These are phyloP conservation scores for Rubia balearica DNA, from an alignment of 305 asterid genomes.

Conservation along the genomic window DNA sequence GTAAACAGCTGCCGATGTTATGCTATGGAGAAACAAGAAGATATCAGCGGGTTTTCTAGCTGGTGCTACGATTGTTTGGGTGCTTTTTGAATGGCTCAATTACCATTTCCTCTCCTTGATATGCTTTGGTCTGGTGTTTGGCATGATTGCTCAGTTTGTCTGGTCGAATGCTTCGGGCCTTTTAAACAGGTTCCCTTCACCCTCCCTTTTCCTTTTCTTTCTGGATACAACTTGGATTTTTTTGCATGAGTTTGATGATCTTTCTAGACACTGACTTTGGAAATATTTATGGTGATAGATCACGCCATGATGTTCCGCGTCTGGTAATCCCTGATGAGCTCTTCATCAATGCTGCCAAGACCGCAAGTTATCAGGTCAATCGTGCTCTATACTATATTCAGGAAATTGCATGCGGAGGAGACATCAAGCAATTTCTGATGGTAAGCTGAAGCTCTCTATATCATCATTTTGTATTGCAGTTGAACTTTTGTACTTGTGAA, in stretches of 20 bases:
- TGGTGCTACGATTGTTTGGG: slow-evolving; percentile 63
- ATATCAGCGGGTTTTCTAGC: slow-evolving; percentile 60
- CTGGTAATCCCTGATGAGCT: slow-evolving; percentile 48
- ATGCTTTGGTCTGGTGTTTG: slow-evolving; percentile 45
- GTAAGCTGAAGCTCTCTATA: slow-evolving; percentile 24
- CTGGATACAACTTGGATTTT: slow-evolving; percentile 2
- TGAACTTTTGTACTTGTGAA: not conserved
- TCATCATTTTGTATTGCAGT: not conserved
- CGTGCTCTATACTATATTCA: slow-evolving; percentile 44
- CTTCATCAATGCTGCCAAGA: slow-evolving; percentile 44
- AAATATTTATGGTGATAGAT: slow-evolving; percentile 27
- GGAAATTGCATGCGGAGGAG: slow-evolving; percentile 51
- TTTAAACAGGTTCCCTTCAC: slow-evolving; percentile 34
- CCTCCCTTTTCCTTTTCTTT: not conserved
- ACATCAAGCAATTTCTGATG: slow-evolving; percentile 48
- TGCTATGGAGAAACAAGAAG: slow-evolving; percentile 85
- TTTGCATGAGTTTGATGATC: slow-evolving; percentile 13
- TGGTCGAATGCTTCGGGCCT: slow-evolving; percentile 56
- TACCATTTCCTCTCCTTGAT: slow-evolving; percentile 58
- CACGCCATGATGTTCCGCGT: slow-evolving; percentile 48
- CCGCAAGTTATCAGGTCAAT: slow-evolving; percentile 48
- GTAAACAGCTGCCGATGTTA: slow-evolving; percentile 67
- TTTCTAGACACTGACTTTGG: not conserved
- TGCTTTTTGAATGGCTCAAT: slow-evolving; percentile 83
- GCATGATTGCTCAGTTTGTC: slow-evolving; percentile 51